Conservation (phyloP, 768 basidiomycete genomes). For the Amanita muscaria region DNA sequence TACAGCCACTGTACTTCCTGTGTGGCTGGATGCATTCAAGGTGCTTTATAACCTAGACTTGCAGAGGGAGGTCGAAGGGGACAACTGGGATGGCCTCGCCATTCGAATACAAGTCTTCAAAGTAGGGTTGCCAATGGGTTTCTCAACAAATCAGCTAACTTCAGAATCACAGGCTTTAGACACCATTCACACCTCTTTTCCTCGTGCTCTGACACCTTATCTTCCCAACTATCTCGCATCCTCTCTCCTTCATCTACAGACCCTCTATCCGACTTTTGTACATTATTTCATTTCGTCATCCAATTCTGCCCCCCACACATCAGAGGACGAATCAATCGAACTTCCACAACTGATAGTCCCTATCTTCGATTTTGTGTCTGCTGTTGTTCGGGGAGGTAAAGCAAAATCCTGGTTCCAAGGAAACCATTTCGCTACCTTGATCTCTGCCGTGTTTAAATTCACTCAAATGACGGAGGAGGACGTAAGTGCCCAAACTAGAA, state of each 20-base stretch:
- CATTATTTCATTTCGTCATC: constrained; percentile 51
- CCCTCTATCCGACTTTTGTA: constrained; percentile 50
- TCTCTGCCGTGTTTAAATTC: constrained; percentile 55
- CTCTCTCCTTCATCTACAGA: constrained; percentile 51
- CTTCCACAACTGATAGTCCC: constrained; percentile 70
- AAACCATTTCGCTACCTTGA: constrained; percentile 39
- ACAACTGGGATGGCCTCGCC: constrained; percentile 75
- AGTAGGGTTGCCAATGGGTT: constrained; percentile 31
- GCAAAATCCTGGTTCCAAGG: constrained; percentile 55
- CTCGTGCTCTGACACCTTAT: constrained; percentile 56
- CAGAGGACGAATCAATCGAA: constrained; percentile 71
- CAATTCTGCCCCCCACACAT: constrained; percentile 49
- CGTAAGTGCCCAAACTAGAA: constrained; percentile 33
- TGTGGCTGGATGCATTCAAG: constrained; percentile 90
- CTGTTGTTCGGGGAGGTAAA: constrained; percentile 54
- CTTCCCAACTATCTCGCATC: constrained; percentile 50
- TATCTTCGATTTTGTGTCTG: constrained; percentile 73
- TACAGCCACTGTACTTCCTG: constrained; percentile 67
- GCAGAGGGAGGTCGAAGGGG: constrained; percentile 46
- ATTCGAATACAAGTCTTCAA: constrained; percentile 81
- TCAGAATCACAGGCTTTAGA: constrained; percentile 49
- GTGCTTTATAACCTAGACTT: constrained; percentile 63
- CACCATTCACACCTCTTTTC: constrained; percentile 74
- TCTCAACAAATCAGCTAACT: background rate
- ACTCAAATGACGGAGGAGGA: constrained; percentile 88